Base-by-base conservation (phyloP, 2,329 filamentous ascomycete genomes). In the Biscogniauxia marginata region DNA sequence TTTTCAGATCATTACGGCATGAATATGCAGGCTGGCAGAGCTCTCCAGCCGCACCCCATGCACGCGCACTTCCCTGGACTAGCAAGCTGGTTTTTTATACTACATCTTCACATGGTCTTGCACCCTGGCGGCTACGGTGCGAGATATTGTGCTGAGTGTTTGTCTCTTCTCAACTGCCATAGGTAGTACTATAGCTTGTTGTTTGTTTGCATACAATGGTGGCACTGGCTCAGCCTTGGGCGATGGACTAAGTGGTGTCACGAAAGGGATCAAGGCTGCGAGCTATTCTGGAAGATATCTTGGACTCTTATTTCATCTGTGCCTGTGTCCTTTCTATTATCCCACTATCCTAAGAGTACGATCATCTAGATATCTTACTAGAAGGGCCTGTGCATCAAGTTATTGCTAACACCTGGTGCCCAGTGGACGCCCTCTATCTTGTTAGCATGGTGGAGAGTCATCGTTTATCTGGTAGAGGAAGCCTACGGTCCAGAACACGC, bases 1-100 rank as follows among this genome's bases (percentile, higher is more conserved):
- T n/a, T 52, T 19, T 24, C 8, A 24, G 22, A 39, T 20, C 11
- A 24, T 52, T 19, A 19, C 24, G 34, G 6, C 30, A 21, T 25
- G 18, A 5, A 16, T 44, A 22, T 22, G 20, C 34, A 60, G 57
- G 57, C 57, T 18, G 57, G 48, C 18, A 52, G 54, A 16, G 54
- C 54, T 19, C 22, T 57, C 18, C 48, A 44, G 13, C 47, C 57
- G 23, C 55, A 60, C 46, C 43, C 49, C 21, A 52, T 55, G 19
- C 57, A 60, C 49, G 57, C 57, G 19, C 57, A 57, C 50, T 57
- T 57, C 30, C 57, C 57, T 8, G 57, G 57, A 46, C 46, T 59
- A 22, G 57, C 54, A 8, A 22, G 30, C n/a, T 59, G 54, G 54
- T 59, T 59, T 45, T 54, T 59, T 8, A 46, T 54, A 1, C 57